Conservation (phyloP, 352 stramenopile species). For the Blastocystis hominis region DNA sequence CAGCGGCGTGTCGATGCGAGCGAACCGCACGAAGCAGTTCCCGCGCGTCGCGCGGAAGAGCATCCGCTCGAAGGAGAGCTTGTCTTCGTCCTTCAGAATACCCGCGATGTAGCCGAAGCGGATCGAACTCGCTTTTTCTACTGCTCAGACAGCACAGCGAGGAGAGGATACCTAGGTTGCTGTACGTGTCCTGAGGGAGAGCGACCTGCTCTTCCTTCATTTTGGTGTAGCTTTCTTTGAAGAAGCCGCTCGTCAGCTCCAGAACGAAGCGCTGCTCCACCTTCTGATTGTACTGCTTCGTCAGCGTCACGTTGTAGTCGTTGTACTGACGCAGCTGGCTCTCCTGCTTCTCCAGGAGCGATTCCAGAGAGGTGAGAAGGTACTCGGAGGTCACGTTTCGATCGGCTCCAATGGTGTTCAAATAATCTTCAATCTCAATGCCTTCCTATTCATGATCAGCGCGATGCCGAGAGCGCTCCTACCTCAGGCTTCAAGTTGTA, state of each 20-base stretch:
- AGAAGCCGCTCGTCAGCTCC: constrained; percentile 61
- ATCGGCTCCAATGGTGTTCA: constrained; percentile 19
- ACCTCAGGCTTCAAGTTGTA: constrained; percentile 76
- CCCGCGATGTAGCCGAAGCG: constrained; percentile 64
- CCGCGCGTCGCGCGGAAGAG: constrained; percentile 93
- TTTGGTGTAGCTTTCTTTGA: constrained; percentile 42
- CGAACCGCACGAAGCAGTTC: constrained; percentile 94
- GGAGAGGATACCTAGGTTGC: neutral
- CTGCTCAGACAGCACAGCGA: neutral
- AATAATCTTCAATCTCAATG: constrained; percentile 24
- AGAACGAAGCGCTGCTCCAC: constrained; percentile 65
- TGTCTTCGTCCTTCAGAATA: constrained; percentile 81
- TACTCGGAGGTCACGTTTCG: constrained; percentile 59
- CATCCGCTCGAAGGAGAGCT: constrained; percentile 90
- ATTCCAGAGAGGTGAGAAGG: constrained; percentile 83
- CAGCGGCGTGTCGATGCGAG: constrained; percentile 80
- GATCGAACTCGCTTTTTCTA: constrained; percentile 32
- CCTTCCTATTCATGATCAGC: neutral
- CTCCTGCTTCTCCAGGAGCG: constrained; percentile 87
- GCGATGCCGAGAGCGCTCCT: neutral
- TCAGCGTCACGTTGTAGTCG: constrained; percentile 90
- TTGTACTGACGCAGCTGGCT: constrained; percentile 89
- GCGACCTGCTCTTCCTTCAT: neutral
- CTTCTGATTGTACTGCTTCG: constrained; percentile 91
- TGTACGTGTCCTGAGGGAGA: neutral